These are phyloP conservation scores for Rhynchosporium graminicola DNA, from an alignment of 2,329 filamentous ascomycete species.

Conservation along the genomic window DNA sequence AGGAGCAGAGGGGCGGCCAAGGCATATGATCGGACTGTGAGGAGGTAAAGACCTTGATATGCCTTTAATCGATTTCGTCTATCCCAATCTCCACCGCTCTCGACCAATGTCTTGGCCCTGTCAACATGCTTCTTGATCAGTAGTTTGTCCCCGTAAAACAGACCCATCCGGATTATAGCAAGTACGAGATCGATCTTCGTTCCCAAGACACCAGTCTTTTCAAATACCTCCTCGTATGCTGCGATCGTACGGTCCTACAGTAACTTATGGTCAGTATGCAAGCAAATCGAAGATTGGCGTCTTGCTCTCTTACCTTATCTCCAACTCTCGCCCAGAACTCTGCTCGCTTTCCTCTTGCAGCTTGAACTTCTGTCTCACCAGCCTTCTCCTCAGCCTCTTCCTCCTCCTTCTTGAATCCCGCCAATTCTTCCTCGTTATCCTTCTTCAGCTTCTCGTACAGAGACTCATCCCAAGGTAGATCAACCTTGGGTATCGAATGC, in stretches of 20 bases:
- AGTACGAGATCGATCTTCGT: constrained; percentile 97
- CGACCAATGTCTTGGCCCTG: constrained; percentile 84
- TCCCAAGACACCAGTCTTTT: constrained; percentile 95
- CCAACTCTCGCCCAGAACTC: constrained; percentile 96
- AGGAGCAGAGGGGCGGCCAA: constrained; percentile 88
- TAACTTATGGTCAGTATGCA: constrained; percentile 27
- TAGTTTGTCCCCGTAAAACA: constrained; percentile 93
- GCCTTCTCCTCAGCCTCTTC: constrained; percentile 95
- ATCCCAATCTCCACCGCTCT: constrained; percentile 97
- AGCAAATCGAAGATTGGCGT: background rate
- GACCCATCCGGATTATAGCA: constrained; percentile 89
- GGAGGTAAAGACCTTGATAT: constrained; percentile 90
- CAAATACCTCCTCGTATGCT: constrained; percentile 88
- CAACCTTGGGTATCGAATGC: constrained; percentile 62
- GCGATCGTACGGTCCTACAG: constrained; percentile 87
- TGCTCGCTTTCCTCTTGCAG: constrained; percentile 88
- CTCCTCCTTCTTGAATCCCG: constrained; percentile 78
- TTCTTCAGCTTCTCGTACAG: constrained; percentile 77
- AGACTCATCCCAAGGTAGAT: constrained; percentile 86
- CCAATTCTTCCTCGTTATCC: constrained; percentile 77
- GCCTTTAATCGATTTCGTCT: constrained; percentile 97
- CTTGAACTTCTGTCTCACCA: constrained; percentile 92
- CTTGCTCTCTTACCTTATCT: constrained; percentile 72
- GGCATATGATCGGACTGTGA: constrained; percentile 89
- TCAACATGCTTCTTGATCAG: constrained; percentile 94